Evolutionary conservation across 257 asterid genomes (phyloP), one percentile per base, ranked within the genome.

Genomic region (Rubia yunnanensis): DNA sequence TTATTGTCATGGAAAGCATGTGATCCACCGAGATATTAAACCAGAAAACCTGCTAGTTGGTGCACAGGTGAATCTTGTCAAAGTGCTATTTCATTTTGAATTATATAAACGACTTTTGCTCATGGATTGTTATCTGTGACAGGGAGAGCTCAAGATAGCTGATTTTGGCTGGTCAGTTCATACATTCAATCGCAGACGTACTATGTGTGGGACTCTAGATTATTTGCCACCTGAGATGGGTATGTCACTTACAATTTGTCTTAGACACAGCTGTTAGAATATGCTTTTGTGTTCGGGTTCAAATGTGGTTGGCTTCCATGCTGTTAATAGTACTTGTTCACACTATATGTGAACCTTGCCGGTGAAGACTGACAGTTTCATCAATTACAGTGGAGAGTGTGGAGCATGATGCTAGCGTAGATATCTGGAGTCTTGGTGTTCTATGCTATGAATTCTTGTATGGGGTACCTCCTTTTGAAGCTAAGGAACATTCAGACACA

Each of bases 161-260:
- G 97, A 89, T 72, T 92, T 92, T 67, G 99, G 99, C 54, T 92
- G 99, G 97, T 92, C 99, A 1, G 99, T 94, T 49, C 99, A 94
- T 76, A 94, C 97, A 46, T 94, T 94, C 75, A 88, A 84, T 65
- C 97, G 97, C 66, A 81, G 99, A 69, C 83, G 91, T 66, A 94
- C 99, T 41, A 90, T 94, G 97, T 92, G 99, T 64, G 99, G 99
- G 64, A 94, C 99, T 66, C 86, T 94, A 0, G 99, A 94, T 85
- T 90, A 94, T 77, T 90, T 94, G 69, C 97, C 99, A 50, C 99
- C 99, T 22, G 99, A 94, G 88, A 94, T 94, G 99, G 99, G 99
- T 94, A 81, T 53, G 84, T 48, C 13, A 18, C 39, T 46, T 63
- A 18, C 48, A n/a, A 24, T 48, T 66, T 60, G 68, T 39, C 22